Conservation (phyloP, 139 green algal genomes). For the Gonium pectorale region DNA sequence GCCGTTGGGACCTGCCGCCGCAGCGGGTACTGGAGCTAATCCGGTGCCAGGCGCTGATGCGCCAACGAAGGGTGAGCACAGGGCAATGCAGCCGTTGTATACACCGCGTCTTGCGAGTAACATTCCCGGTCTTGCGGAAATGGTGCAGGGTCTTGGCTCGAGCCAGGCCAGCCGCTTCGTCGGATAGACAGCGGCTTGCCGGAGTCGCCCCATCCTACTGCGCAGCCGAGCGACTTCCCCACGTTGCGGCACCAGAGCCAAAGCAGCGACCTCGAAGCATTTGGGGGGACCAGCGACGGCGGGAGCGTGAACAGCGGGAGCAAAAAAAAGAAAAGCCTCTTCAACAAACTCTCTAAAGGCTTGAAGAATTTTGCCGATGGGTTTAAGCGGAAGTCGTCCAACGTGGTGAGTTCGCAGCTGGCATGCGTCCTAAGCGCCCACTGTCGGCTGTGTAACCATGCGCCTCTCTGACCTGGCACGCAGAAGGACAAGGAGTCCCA, state of each 20-base stretch:
- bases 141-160: no score
- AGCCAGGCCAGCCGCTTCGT: no score
- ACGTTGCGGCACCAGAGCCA: slow-evolving; percentile 35
- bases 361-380: slow-evolving; percentile 36
- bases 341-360: slow-evolving; percentile 30
- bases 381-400: slow-evolving; percentile 29
- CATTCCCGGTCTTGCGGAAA: no score
- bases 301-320: background rate
- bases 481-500: slow-evolving; percentile 27
- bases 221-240: background rate
- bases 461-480: no score
- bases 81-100: no score
- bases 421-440: no score
- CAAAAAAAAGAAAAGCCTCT: slow-evolving; percentile 46
- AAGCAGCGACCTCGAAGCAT: slow-evolving; percentile 32
- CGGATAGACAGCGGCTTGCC: slow-evolving; percentile 29
- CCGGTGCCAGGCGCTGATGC: no score
- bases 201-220: background rate
- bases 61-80: no score
- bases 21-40: no score
- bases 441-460: no score
- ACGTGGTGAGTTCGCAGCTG: background rate
- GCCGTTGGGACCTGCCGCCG: no score
- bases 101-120: no score
- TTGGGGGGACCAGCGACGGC: background rate